These are phyloP conservation scores for Cladosporium sphaerospermum DNA, from an alignment of 2,329 filamentous ascomycete genomes.

Conservation along the genomic window DNA sequence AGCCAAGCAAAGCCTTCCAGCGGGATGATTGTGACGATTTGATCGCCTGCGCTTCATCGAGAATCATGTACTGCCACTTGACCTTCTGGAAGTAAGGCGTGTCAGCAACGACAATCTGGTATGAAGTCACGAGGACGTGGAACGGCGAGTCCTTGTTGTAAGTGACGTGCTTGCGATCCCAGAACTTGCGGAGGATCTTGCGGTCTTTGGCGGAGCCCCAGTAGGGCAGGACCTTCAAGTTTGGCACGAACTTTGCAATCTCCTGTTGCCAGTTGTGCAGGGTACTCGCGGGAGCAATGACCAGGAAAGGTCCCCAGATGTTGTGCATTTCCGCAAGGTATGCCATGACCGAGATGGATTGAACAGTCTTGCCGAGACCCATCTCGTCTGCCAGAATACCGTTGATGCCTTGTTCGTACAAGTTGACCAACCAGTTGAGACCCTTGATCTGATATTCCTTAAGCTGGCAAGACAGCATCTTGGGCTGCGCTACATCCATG, in stretches of 20 bases:
- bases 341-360: constrained; percentile 98
- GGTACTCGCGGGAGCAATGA: constrained; percentile 92
- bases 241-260: constrained; percentile 88
- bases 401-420: constrained; percentile 99
- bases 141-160: constrained; percentile 91
- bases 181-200: constrained; percentile 96
- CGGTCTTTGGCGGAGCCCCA: constrained; percentile 93
- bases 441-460: constrained; percentile 99
- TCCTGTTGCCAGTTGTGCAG: constrained; percentile 99
- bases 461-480: constrained; percentile 84
- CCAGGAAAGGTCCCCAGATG: constrained; percentile 95
- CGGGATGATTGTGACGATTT: constrained; percentile 94
- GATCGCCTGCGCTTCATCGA: constrained; percentile 97
- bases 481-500: constrained; percentile 89
- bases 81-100: constrained; percentile 98
- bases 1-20: constrained; percentile 91
- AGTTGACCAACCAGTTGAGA: constrained; percentile 97
- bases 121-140: constrained; percentile 93
- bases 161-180: constrained; percentile 95
- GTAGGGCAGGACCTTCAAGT: constrained; percentile 92
- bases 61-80: constrained; percentile 99
- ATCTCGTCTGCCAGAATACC: constrained; percentile 98
- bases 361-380: constrained; percentile 98
- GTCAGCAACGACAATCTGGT: constrained; percentile 93
- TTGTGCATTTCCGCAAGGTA: constrained; percentile 96